phyloP scores from a whole-genome alignment of 164 flowering plant species.

The Tetrastigma voinierianum region DNA sequence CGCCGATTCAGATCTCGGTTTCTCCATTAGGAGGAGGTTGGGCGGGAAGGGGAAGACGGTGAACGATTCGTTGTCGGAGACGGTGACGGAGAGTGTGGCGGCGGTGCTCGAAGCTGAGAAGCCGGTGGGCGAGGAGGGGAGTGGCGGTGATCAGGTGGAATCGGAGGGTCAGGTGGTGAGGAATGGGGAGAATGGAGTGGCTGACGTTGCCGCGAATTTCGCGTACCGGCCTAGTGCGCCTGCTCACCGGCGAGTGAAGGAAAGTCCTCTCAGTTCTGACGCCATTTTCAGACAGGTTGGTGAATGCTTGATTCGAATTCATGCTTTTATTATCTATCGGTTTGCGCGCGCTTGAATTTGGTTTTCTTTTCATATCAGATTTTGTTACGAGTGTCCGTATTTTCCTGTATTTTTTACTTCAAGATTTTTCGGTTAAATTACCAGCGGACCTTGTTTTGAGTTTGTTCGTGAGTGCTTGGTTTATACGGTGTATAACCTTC shows the following conservation, averaged over 20 bases:
- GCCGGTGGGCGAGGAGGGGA: slow-evolving; percentile 4
- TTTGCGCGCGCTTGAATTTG: too few species aligned
- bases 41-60: not conserved
- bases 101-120: slow-evolving; percentile 4
- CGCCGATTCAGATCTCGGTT: slow-evolving; percentile 23
- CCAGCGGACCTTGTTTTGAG: too few species aligned
- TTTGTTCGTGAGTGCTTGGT: too few species aligned
- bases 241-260: slow-evolving; percentile 70
- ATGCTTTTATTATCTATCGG: too few species aligned
- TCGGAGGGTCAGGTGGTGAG: not conserved
- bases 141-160: slow-evolving; percentile 8
- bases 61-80: not conserved
- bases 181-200: slow-evolving; percentile 4
- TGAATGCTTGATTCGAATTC: not conserved
- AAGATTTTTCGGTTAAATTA: too few species aligned
- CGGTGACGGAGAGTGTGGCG: not conserved
- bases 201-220: slow-evolving; percentile 28
- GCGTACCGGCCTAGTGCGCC: slow-evolving; percentile 68
- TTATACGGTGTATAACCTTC: too few species aligned
- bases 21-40: slow-evolving; percentile 22
- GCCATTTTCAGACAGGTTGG: slow-evolving; percentile 83
- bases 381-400: too few species aligned
- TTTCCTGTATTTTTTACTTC: too few species aligned
- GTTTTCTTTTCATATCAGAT: too few species aligned
- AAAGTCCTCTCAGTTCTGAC: slow-evolving; percentile 91